Percentiles rank a stretch among this genome's conserved stretches.
Conservation (phyloP, 2,329 filamentous ascomycete genomes). For the Colletotrichum lindemuthianum region DNA sequence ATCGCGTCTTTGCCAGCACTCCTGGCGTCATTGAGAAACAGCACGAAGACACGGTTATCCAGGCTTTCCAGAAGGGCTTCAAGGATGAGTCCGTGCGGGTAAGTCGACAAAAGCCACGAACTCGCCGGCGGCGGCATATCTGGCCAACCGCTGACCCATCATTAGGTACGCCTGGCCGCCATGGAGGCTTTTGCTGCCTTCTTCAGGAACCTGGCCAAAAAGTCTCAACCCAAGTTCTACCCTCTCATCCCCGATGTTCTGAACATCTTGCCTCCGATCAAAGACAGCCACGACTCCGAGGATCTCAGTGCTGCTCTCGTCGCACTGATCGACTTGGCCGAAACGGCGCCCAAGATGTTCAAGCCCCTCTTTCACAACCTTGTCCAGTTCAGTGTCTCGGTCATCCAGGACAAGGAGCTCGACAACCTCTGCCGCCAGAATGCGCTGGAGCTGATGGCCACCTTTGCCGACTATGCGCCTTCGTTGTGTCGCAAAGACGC, state of each 20-base stretch:
- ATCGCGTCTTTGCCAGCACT: slow-evolving; percentile 93
- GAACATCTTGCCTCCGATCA: slow-evolving; percentile 93
- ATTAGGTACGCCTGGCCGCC: slow-evolving; percentile 85
- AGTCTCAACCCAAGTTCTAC: slow-evolving; percentile 88
- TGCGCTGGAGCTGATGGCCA: slow-evolving; percentile 95
- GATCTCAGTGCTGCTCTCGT: slow-evolving; percentile 90
- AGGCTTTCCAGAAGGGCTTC: slow-evolving; percentile 91
- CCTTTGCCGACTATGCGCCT: slow-evolving; percentile 94
- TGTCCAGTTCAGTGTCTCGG: slow-evolving; percentile 90
- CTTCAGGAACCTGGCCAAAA: slow-evolving; percentile 91
- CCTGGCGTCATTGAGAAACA: slow-evolving; percentile 96
- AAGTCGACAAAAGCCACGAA: slow-evolving; percentile 37
- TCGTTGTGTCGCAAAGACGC: slow-evolving; percentile 94
- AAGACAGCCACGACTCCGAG: slow-evolving; percentile 89
- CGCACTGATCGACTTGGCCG: slow-evolving; percentile 92
- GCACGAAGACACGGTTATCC: slow-evolving; percentile 89
- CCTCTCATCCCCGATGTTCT: slow-evolving; percentile 88
- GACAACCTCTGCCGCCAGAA: slow-evolving; percentile 92
- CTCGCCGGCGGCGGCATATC: neutral
- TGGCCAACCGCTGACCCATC: slow-evolving; percentile 1
- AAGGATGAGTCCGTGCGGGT: slow-evolving; percentile 86
- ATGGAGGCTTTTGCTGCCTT: slow-evolving; percentile 98
- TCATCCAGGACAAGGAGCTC: slow-evolving; percentile 96
- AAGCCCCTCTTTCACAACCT: slow-evolving; percentile 92
- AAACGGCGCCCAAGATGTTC: slow-evolving; percentile 97